Evolutionary conservation across 305 asterid species (phyloP).

Genomic region (Solanum hybrid): DNA sequence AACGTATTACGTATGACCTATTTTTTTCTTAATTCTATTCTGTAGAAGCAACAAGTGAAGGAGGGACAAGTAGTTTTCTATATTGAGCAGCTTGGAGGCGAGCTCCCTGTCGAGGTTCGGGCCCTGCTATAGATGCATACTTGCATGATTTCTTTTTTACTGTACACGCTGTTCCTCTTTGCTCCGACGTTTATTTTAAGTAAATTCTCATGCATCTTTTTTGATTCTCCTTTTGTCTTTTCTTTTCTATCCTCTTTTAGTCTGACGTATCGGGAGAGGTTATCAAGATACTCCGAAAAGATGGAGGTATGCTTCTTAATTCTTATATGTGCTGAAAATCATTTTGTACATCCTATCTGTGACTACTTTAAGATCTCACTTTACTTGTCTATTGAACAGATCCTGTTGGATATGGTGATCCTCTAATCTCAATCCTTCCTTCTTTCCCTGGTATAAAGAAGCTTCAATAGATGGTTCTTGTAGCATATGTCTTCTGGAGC

Average conservation of each 20-base stretch:
- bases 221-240: not conserved
- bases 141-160: not conserved
- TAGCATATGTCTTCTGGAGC: not conserved
- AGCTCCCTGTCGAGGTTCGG: slow-evolving; percentile 72
- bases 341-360: not conserved
- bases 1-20: not conserved
- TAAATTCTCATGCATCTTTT: not conserved
- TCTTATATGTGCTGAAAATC: not conserved
- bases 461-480: slow-evolving; percentile 36
- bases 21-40: not conserved
- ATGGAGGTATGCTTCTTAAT: slow-evolving; percentile 55
- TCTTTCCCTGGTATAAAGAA: slow-evolving; percentile 85
- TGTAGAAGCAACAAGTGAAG: slow-evolving; percentile 11
- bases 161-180: not conserved
- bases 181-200: not conserved
- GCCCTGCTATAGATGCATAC: not conserved
- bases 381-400: slow-evolving; percentile 28
- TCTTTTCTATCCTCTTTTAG: slow-evolving; percentile 21
- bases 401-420: slow-evolving; percentile 79
- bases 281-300: slow-evolving; percentile 53
- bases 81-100: slow-evolving; percentile 83
- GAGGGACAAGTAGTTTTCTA: slow-evolving; percentile 89
- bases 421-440: slow-evolving; percentile 80
- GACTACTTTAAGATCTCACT: not conserved
- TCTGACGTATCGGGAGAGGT: slow-evolving; percentile 78